Evolutionary conservation across 1,284 basidiomycete species (phyloP).

Genomic region (Agaricales sp.): DNA sequence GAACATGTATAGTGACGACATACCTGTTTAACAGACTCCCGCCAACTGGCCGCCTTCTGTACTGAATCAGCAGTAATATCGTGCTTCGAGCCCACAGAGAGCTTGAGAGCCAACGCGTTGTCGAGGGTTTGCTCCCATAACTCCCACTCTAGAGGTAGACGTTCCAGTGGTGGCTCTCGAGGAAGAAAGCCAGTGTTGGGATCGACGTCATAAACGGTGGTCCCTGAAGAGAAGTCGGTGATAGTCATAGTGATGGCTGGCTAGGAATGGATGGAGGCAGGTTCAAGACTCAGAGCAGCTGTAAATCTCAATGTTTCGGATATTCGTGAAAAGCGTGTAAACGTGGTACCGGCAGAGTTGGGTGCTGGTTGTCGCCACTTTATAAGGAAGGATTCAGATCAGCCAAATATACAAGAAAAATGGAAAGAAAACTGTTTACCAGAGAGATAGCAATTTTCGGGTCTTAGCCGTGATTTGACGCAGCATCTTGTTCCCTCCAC

Average conservation of each 20-base stretch:
- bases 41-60: slow-evolving; percentile 46
- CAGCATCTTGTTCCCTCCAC: no score
- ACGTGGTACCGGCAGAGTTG: no score
- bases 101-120: slow-evolving; percentile 32
- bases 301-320: no score
- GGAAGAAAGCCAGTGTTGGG: slow-evolving; percentile 91
- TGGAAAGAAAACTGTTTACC: no score
- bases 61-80: slow-evolving; percentile 34
- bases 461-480: no score
- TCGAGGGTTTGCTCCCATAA: slow-evolving; percentile 61
- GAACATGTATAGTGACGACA: slow-evolving; percentile 14
- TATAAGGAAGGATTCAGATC: no score
- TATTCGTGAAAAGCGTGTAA: no score
- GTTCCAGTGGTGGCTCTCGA: slow-evolving; percentile 59
- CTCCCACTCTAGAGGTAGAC: slow-evolving; percentile 54
- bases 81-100: slow-evolving; percentile 46
- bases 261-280: no score
- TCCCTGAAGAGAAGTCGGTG: neutral
- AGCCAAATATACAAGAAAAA: no score
- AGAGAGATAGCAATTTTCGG: no score
- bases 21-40: slow-evolving; percentile 47
- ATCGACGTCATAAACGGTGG: slow-evolving; percentile 57
- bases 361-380: no score
- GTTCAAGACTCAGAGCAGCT: no score
- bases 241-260: neutral